Percentiles rank a stretch among this genome's conserved stretches.
phyloP scores from a whole-genome alignment of 2,329 filamentous ascomycete species.

The Aspergillus sp. region DNA sequence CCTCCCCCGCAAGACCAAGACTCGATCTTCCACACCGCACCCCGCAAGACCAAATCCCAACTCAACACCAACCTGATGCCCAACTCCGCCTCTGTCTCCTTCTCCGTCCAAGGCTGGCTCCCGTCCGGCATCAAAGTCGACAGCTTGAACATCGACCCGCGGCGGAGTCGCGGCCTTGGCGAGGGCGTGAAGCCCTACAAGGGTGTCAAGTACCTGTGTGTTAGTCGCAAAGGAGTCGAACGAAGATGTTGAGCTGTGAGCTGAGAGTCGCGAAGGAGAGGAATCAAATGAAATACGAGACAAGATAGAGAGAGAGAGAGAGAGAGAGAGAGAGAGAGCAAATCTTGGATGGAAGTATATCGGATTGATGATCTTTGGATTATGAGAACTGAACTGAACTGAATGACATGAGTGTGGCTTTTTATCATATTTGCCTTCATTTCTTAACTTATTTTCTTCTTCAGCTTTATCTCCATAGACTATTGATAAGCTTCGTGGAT shows the following conservation, averaged over 20 bases:
- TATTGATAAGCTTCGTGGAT: neutral
- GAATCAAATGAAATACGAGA: neutral
- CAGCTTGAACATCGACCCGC: conserved; percentile 62
- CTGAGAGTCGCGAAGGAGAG: too few relatives aligned
- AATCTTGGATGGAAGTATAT: neutral
- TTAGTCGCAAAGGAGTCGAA: conserved; percentile 58
- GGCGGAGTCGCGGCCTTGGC: conserved; percentile 80
- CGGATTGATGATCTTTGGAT: neutral
- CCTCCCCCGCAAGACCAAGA: conserved; percentile 8
- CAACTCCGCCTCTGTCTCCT: conserved; percentile 70
- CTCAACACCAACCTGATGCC: conserved; percentile 79
- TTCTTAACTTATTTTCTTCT: neutral
- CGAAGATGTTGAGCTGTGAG: conserved; percentile 25
- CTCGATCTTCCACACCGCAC: conserved; percentile 25
- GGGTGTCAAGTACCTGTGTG: conserved; percentile 93
- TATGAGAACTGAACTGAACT: neutral
- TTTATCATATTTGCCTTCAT: neutral
- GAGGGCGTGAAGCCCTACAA: conserved; percentile 94
- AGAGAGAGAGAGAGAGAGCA: too few relatives aligned
- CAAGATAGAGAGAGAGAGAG: too few relatives aligned
- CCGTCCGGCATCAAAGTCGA: conserved; percentile 65
- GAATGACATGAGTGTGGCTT: neutral
- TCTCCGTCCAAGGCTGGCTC: conserved; percentile 62
- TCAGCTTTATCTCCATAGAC: neutral
- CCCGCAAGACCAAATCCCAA: conserved; percentile 47